Base-by-base conservation (phyloP, 371 early-diverging fungal genomes). In the Syncephalis fuscata region DNA sequence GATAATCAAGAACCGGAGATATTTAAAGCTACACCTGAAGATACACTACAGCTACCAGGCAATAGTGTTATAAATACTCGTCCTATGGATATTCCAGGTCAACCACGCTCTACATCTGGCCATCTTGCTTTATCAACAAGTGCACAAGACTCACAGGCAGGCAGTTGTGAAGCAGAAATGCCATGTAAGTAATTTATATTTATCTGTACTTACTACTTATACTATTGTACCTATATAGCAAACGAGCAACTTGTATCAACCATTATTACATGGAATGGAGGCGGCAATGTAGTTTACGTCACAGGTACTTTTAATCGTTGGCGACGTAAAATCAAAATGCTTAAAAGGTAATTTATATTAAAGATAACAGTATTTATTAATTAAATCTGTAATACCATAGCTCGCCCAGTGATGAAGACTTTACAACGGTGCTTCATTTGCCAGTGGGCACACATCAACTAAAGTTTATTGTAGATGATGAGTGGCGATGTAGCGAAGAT, bases 281-380 rank as follows among this genome's bases (percentile, higher is more conserved):
- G 84, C 17, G 94, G 90, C 17, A 62, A 77, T 15, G 74, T 67
- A 46, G 97, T 96, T 2, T 88, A 82, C 63, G 74, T 96, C 14
- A 90, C 94, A 2, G 97, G 97, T 16, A 89, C 92, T n/a, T 96
- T 96, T 57, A 93, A 92, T 66, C 84, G 86, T 42, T 96, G 97
- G 97, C 86, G 83, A 56, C 83, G 88, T 55, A 91, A 92, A 66
- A 81, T 94, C 24, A 76, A 77, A 49, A 53, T 96, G 48, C 71
- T 73, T 39, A 49, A 48, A 49, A 51, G 54, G 53, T 57, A 50
- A 10, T n/a, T 26, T 7, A 21, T 19, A 20, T 19, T n/a, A 24
- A 15, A 37, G 2, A 15, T 46, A 38, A 36, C 39, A 50, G 52
- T 24, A 53, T 53, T 48, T 53, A 56, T 50, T 56, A 55, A 15